These are phyloP conservation scores for Linnemannia elongata DNA, from an alignment of 192 early-diverging fungal species.

Conservation along the genomic window DNA sequence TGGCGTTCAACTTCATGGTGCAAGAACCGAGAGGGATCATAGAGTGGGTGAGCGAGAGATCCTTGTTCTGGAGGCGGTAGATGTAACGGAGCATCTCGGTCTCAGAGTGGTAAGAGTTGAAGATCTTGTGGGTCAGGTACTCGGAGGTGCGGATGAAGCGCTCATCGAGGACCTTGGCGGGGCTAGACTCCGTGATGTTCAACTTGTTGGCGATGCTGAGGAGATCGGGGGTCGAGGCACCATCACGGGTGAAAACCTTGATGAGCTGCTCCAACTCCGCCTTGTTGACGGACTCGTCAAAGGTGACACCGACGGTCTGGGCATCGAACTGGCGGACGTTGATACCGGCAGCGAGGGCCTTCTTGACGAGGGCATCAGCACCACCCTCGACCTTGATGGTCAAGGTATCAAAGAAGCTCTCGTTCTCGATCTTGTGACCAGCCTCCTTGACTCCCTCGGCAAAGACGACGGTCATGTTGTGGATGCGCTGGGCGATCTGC, in stretches of 20 bases:
- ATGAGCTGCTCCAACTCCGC: conserved; percentile 86
- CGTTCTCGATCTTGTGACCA: conserved; percentile 88
- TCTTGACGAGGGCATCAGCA: conserved; percentile 74
- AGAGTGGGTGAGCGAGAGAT: conserved; percentile 97
- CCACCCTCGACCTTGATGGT: conserved; percentile 80
- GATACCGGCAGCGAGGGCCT: conserved; percentile 82
- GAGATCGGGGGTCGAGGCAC: conserved; percentile 61
- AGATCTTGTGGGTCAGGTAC: conserved; percentile 92
- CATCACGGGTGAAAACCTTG: conserved; percentile 80
- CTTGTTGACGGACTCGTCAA: conserved; percentile 94
- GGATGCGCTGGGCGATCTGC: conserved; percentile 92
- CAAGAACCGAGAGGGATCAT: conserved; percentile 99
- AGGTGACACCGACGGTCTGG: conserved; percentile 83
- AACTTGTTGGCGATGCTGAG: conserved; percentile 64
- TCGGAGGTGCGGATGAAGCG: conserved; percentile 79
- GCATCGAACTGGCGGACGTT: conserved; percentile 90
- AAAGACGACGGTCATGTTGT: conserved; percentile 89
- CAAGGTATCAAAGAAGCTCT: conserved; percentile 96
- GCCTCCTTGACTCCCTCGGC: conserved; percentile 80
- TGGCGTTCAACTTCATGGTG: conserved; percentile 99
- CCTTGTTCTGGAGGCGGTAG: conserved; percentile 94
- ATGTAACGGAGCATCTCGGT: conserved; percentile 99
- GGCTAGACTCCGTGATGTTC: conserved; percentile 62
- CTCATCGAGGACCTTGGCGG: conserved; percentile 68
- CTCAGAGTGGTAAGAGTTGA: conserved; percentile 97